Evolutionary conservation across 225 moss, liverwort and hornwort species (phyloP).

Genomic region (Physcomitrellopsis africana): DNA sequence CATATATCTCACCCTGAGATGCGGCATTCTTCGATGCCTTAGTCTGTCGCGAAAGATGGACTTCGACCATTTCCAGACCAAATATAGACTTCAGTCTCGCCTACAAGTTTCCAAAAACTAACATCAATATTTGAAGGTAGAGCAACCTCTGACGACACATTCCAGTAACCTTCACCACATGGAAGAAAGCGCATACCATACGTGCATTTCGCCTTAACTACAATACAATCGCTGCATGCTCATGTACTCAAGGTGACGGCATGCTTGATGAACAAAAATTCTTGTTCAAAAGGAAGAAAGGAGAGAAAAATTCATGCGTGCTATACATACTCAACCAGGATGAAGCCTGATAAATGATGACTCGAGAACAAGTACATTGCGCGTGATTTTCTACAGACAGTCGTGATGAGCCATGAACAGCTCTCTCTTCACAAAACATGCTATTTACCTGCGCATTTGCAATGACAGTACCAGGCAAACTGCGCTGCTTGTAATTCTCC

Average conservation of each 20-base stretch:
- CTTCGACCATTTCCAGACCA: conserved; percentile 88
- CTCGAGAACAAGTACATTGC: neutral
- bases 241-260: neutral
- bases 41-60: conserved; percentile 50
- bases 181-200: conserved; percentile 9
- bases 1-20: conserved; percentile 53
- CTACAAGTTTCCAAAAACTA: conserved; percentile 31
- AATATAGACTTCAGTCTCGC: conserved; percentile 56
- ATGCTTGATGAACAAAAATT: neutral
- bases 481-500: conserved; percentile 82
- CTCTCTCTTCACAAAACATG: neutral
- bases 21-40: conserved; percentile 48
- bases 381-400: neutral
- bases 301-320: neutral
- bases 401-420: neutral
- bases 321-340: neutral
- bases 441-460: conserved; percentile 59
- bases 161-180: neutral
- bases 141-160: conserved; percentile 9
- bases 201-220: neutral
- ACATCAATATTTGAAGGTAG: conserved; percentile 6
- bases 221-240: conserved; percentile 7
- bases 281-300: neutral
- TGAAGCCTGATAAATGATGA: neutral
- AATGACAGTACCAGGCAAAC: conserved; percentile 60